Base-by-base conservation (phyloP, 2,329 filamentous ascomycete genomes). In the Stagonosporopsis tanaceti region DNA sequence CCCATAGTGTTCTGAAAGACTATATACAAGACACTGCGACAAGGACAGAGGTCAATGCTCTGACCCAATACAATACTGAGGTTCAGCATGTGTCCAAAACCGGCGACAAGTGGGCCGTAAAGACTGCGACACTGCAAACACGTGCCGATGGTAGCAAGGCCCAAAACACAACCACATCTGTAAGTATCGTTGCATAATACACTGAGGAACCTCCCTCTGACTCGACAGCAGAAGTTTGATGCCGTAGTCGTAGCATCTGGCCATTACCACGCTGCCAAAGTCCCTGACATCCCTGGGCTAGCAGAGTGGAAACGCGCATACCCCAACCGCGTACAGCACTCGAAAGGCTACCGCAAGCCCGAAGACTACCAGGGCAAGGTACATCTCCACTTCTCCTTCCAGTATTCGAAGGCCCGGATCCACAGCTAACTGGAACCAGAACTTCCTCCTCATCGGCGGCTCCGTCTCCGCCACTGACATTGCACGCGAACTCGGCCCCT, bases 11-110 rank as follows among this genome's bases (percentile, higher is more conserved):
- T 0, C 74, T 90, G 8, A 82, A 82, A 32, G 75, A 82, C 2
- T 91, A 91, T 64, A 82, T 91, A 4, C 83, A 87, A 57, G 79
- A 82, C n/a, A 83, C 87, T 0, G 82, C 87, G 0, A 61, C 62
- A 0, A 73, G 79, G 1, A 79, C 82, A 1, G 82, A 81, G 0
- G 82, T 89, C 0, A 71, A 85, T 2, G 70, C 77, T 0, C 66
- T 79, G 8, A 86, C 85, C 0, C 66, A 76, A 0, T 89, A 85
- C 63, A 77, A 87, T 41, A 89, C 87, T 0, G 77, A 84, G n/a
- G 88, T 90, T 0, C 83, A 83, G 58, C 73, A 77, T 3, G 65
- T 84, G 0, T 59, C 64, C 1, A 89, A 89, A 65, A 67, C 72
- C 0, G 75, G 70, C 0, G 71, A 60, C 0, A 73, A 74, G 14